Base-by-base conservation (phyloP, 1,284 basidiomycete genomes). In the Somion occarium region DNA sequence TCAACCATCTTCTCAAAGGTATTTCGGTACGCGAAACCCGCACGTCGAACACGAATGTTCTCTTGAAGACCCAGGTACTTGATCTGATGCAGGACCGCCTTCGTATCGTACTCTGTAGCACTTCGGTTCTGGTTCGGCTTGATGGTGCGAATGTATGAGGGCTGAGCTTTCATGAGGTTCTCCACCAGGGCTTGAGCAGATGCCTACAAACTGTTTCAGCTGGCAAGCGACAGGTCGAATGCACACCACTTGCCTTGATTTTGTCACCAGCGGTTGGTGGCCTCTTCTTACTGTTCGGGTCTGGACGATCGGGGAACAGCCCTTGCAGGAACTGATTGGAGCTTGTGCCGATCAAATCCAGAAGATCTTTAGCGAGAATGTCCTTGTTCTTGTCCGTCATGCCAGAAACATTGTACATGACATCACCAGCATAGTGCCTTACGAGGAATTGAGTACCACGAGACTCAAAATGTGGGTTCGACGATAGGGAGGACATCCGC, bases 311-410 rank as follows among this genome's bases (percentile, higher is more conserved):
- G 1, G 93, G 91, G 79, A 99, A 99, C 20, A 99, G 70, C 0
- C 76, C 77, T 62, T 93, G 91, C 56, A 99, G 66, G 78, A 99
- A 98, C 46, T 77, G 70, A 65, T 97, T 93, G 24, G 80, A 74
- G 60, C 89, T 92, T 41, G 77, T 73, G 30, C 84, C 90, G 53
- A 99, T 78, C 44, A 99, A 80, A 63, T 98, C 94, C 46, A 98
- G 75, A 38, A 99, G 76, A 65, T 99, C 97, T 69, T 98, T 98
- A 67, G 94, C 80, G 26, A 99, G 78, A 3, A 93, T 84, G 63
- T 99, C 97, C 78, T 99, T 99, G 78, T 99, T 99, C 82, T 99
- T 99, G 73, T 99, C 97, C 15, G 97, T 99, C 97, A 99, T 99
- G 7, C 97, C 97, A 13, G 88, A 67, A 5, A 99, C 85, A 58